phyloP scores from a whole-genome alignment of 164 flowering plant genomes.

The Akebia trifoliata region DNA sequence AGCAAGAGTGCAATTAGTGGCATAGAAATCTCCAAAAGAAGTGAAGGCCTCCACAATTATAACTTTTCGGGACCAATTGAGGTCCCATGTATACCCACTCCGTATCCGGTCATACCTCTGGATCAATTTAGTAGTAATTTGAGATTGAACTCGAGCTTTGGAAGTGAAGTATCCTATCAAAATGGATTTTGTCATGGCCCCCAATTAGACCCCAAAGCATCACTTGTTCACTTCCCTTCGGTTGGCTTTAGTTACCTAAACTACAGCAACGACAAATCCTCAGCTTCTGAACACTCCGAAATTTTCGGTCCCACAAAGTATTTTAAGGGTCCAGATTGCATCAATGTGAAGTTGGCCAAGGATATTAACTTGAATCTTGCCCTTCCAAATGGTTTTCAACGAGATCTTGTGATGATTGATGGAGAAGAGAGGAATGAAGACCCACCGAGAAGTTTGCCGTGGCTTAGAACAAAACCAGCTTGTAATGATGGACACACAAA shows the following conservation, averaged over 20 bases:
- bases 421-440: slow-evolving; percentile 29
- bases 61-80: slow-evolving; percentile 14
- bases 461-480: slow-evolving; percentile 26
- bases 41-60: slow-evolving; percentile 9
- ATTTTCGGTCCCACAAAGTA: slow-evolving; percentile 17
- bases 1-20: slow-evolving; percentile 32
- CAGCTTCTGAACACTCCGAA: slow-evolving; percentile 22
- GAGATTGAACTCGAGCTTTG: slow-evolving; percentile 17
- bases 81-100: slow-evolving; percentile 15
- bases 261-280: slow-evolving; percentile 3
- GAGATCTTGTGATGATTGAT: slow-evolving; percentile 22
- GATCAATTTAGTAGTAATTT: slow-evolving; percentile 9
- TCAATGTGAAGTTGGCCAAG: slow-evolving; percentile 31
- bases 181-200: slow-evolving; percentile 19
- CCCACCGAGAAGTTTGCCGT: slow-evolving; percentile 20
- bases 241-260: slow-evolving; percentile 19
- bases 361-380: slow-evolving; percentile 33
- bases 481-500: slow-evolving; percentile 12
- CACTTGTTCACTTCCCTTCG: slow-evolving; percentile 21
- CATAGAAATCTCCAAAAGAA: slow-evolving; percentile 32
- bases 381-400: slow-evolving; percentile 25
- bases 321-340: slow-evolving; percentile 26
- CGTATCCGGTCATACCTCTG: slow-evolving; percentile 15
- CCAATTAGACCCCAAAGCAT: slow-evolving; percentile 20
- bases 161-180: slow-evolving; percentile 16